Evolutionary conservation across 352 stramenopile genomes (phyloP).

Genomic region (Paralagenidium karlingii): DNA sequence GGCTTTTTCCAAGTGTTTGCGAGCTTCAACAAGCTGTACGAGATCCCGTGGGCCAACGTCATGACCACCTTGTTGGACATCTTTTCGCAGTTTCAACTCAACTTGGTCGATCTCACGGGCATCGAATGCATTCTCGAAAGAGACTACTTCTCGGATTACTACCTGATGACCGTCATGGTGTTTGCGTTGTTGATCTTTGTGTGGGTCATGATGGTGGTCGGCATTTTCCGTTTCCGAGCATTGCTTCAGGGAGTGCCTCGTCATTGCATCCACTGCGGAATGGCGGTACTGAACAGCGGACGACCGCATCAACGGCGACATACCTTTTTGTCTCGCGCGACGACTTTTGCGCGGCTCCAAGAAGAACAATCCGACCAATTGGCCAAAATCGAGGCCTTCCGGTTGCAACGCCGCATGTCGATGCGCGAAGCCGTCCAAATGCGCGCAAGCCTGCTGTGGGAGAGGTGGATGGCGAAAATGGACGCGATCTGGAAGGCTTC

Average conservation of each 20-base stretch:
- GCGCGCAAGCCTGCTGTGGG: too few relatives aligned
- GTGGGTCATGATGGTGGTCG: conserved; percentile 26
- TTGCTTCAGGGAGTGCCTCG: conserved; percentile 35
- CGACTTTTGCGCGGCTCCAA: too few relatives aligned
- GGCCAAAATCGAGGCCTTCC: too few relatives aligned
- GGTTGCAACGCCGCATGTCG: too few relatives aligned
- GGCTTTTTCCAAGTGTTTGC: conserved; percentile 68
- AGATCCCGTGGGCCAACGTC: conserved; percentile 46
- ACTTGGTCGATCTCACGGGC: conserved; percentile 43
- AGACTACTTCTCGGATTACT: conserved; percentile 53
- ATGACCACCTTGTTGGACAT: conserved; percentile 54
- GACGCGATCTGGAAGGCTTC: too few relatives aligned
- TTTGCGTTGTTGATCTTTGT: conserved; percentile 21
- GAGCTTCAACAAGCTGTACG: conserved; percentile 59
- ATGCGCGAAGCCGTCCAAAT: too few relatives aligned
- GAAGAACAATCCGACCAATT: too few relatives aligned
- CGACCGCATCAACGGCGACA: too few relatives aligned
- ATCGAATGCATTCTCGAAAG: conserved; percentile 50
- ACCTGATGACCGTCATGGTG: conserved; percentile 5
- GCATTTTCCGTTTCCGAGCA: conserved; percentile 38
- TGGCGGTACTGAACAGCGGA: conserved; percentile 46
- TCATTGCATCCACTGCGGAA: conserved; percentile 38
- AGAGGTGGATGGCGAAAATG: too few relatives aligned
- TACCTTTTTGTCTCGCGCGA: too few relatives aligned
- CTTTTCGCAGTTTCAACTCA: conserved; percentile 57